phyloP scores from a whole-genome alignment of 495 filamentous ascomycete species.

The Saxispiralis lemnorum region DNA sequence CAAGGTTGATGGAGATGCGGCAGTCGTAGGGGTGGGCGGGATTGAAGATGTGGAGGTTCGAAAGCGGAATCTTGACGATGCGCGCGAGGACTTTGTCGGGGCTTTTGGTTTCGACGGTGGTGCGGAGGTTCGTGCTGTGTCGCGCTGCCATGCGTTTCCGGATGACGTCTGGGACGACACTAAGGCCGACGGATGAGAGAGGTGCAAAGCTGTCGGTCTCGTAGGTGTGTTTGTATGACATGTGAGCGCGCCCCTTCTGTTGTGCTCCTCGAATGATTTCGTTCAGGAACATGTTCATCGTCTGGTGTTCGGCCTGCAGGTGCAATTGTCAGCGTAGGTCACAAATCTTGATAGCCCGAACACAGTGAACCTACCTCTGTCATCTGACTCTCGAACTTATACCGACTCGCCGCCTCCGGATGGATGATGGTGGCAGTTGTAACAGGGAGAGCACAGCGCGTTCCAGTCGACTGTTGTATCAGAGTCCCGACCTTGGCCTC shows the following conservation, averaged over 20 bases:
- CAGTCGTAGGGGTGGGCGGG: slow-evolving; percentile 60
- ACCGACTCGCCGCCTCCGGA: slow-evolving; percentile 29
- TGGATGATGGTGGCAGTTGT: slow-evolving; percentile 47
- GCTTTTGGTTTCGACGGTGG: slow-evolving; percentile 55
- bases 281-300: slow-evolving; percentile 68
- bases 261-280: slow-evolving; percentile 34
- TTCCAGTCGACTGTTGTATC: slow-evolving; percentile 48
- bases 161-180: slow-evolving; percentile 30
- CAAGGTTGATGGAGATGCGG: slow-evolving; percentile 75
- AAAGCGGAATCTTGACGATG: slow-evolving; percentile 77
- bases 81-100: slow-evolving; percentile 55
- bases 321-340: not conserved
- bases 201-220: slow-evolving; percentile 72
- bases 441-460: slow-evolving; percentile 48
- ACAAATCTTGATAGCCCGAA: not conserved
- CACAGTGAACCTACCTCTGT: slow-evolving; percentile 43
- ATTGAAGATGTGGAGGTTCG: slow-evolving; percentile 63
- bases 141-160: slow-evolving; percentile 30
- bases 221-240: slow-evolving; percentile 63
- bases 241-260: slow-evolving; percentile 38
- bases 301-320: slow-evolving; percentile 51
- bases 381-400: slow-evolving; percentile 66
- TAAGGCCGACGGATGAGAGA: slow-evolving; percentile 37
- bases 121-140: slow-evolving; percentile 50
- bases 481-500: slow-evolving; percentile 79